Base-by-base conservation (phyloP, 2,329 filamentous ascomycete genomes). In the Botryosphaeria dothidea region DNA sequence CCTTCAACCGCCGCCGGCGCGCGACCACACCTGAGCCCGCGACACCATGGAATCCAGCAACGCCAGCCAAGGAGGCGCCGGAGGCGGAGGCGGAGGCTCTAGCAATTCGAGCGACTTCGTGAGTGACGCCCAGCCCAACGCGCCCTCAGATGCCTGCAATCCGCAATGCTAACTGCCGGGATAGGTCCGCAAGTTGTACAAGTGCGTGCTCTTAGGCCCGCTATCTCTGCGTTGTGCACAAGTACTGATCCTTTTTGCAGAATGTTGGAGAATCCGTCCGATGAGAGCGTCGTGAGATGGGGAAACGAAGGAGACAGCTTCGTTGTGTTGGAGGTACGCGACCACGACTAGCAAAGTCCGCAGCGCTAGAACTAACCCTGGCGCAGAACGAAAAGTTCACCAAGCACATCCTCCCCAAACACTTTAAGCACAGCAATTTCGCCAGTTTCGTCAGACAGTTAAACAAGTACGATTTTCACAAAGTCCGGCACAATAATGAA, bases 341-440 rank as follows among this genome's bases (percentile, higher is more conserved):
- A 57, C 66, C 60, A 27, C 54, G 54, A 52, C 29, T 36, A 9
- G 4, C n/a, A 29, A 62, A 31, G 54, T 34, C 41, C 7, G 23
- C 21, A 46, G 19, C 21, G 29, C 56, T 29, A 15, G 23, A 17
- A 54, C 64, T 66, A 15, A 66, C 41, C 17, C 41, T 17, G 48
- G 56, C 46, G 51, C 77, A 97, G 94, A 96, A 96, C 78, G 94
- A 98, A 78, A 97, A 96, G 78, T 99, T 99, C 75, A 98, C 95
- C 23, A 97, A 97, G 77, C 91, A 92, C 43, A 96, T 99, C 71
- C 87, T 99, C 17, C 95, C 95, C 2, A 97, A 98, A 76, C 93
- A 98, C 74, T 99, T 99, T 84, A 99, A 99, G 80, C 95, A 98
- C 80, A 96, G 92, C 85, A 97, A 97, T 78, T 97, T 97, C 81